These are phyloP conservation scores for Nannochloropsis gaditana DNA, from an alignment of 108 stramenopile genomes.

Conservation along the genomic window DNA sequence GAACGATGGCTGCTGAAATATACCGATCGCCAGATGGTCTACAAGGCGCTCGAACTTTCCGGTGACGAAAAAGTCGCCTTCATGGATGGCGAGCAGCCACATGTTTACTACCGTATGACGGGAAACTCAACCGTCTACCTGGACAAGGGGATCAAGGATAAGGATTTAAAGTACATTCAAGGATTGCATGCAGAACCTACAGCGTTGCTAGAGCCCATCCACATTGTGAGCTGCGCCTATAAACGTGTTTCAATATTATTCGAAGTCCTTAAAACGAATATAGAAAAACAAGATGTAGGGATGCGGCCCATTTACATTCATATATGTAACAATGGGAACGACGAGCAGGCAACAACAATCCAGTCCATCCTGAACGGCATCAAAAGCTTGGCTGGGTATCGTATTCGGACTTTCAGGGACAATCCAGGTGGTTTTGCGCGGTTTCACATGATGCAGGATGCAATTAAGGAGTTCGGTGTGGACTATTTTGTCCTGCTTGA, in stretches of 20 bases:
- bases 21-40: constrained; percentile 2
- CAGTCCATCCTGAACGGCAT: neutral
- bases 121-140: neutral
- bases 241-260: neutral
- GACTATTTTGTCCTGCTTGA: neutral
- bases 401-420: neutral
- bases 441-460: neutral
- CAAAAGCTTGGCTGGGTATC: neutral
- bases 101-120: neutral
- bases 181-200: neutral
- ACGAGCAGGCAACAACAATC: neutral
- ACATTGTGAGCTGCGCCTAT: constrained; percentile 9
- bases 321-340: neutral
- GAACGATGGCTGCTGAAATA: neutral
- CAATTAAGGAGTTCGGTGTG: neutral
- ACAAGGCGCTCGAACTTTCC: neutral
- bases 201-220: neutral
- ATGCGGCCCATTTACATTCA: neutral
- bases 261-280: neutral
- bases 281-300: neutral
- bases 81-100: constrained; percentile 1
- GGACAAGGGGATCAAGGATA: neutral
- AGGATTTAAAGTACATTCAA: neutral
- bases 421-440: neutral
- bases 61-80: constrained; percentile 11